phyloP scores from a whole-genome alignment of 2,329 filamentous ascomycete species.

The Apiospora malaysiana region DNA sequence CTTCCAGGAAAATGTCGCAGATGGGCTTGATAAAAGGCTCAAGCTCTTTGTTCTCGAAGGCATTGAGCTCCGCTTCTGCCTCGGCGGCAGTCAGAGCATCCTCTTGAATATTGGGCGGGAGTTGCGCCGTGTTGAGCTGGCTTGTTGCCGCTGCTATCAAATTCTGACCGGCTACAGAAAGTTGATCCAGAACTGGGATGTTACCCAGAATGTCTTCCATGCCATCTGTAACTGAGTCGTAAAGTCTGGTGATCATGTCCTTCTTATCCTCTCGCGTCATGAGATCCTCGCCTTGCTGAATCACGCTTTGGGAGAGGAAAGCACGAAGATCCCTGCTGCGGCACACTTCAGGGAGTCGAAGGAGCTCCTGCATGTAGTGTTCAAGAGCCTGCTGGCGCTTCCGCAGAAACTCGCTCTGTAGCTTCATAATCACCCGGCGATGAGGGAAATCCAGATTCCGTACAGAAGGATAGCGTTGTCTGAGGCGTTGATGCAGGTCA shows the following conservation, averaged over 20 bases:
- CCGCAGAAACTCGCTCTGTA: conserved; percentile 93
- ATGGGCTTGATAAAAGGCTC: conserved; percentile 99
- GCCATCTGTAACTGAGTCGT: conserved; percentile 95
- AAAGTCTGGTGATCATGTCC: conserved; percentile 92
- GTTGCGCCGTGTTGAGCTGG: conserved; percentile 63
- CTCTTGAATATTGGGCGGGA: conserved; percentile 58
- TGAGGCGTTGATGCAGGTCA: conserved; percentile 88
- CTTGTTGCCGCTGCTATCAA: conserved; percentile 78
- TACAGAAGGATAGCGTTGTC: conserved; percentile 84
- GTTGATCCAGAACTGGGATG: conserved; percentile 91
- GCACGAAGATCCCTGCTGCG: conserved; percentile 89
- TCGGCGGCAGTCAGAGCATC: conserved; percentile 66
- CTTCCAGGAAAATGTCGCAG: conserved; percentile 94
- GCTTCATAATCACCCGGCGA: conserved; percentile 91
- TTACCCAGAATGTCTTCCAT: conserved; percentile 98
- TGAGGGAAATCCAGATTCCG: conserved; percentile 90
- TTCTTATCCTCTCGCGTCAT: conserved; percentile 70
- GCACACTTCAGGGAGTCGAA: conserved; percentile 90
- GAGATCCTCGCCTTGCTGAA: conserved; percentile 65
- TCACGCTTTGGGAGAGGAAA: conserved; percentile 88
- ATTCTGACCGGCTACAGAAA: conserved; percentile 91
- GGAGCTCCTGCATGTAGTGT: conserved; percentile 80
- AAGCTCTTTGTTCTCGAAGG: conserved; percentile 86
- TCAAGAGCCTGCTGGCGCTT: conserved; percentile 86
- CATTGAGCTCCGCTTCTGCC: conserved; percentile 91